Conservation (phyloP, 2,329 filamentous ascomycete species). For the Apiospora saccharicola region DNA sequence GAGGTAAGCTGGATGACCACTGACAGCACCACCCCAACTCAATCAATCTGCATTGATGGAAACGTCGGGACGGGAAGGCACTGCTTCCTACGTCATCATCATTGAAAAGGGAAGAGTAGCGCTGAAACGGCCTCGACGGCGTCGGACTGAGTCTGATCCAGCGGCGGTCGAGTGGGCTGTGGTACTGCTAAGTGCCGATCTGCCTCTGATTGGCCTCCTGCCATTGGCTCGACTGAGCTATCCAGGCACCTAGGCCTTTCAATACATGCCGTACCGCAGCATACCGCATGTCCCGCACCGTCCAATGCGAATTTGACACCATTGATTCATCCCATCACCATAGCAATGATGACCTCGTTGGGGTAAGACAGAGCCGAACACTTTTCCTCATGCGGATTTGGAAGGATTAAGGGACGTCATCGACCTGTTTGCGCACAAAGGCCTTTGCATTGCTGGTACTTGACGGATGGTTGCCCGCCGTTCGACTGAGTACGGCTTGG, state of each 20-base stretch:
- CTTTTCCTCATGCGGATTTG: slow-evolving; percentile 7
- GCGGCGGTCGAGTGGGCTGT: slow-evolving; percentile 21
- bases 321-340: slow-evolving; percentile 18
- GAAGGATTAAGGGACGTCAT: slow-evolving; percentile 5
- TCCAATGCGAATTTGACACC: slow-evolving; percentile 1
- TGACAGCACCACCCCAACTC: not conserved
- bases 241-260: slow-evolving; percentile 1
- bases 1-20: not conserved
- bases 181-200: slow-evolving; percentile 15
- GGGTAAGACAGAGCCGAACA: not conserved
- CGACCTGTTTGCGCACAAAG: not conserved
- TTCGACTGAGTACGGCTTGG: not conserved
- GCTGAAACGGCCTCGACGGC: slow-evolving; percentile 23
- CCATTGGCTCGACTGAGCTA: slow-evolving; percentile 9
- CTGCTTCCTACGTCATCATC: slow-evolving; percentile 13
- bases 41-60: not conserved
- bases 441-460: not conserved
- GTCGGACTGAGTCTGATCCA: slow-evolving; percentile 17
- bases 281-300: slow-evolving; percentile 10
- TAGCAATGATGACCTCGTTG: slow-evolving; percentile 14
- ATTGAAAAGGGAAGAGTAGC: slow-evolving; percentile 22
- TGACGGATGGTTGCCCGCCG: not conserved
- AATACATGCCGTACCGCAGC: not conserved
- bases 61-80: slow-evolving; percentile 20
- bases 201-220: not conserved